phyloP scores from a whole-genome alignment of 2,329 filamentous ascomycete species.

The Nothopassalora personata region DNA sequence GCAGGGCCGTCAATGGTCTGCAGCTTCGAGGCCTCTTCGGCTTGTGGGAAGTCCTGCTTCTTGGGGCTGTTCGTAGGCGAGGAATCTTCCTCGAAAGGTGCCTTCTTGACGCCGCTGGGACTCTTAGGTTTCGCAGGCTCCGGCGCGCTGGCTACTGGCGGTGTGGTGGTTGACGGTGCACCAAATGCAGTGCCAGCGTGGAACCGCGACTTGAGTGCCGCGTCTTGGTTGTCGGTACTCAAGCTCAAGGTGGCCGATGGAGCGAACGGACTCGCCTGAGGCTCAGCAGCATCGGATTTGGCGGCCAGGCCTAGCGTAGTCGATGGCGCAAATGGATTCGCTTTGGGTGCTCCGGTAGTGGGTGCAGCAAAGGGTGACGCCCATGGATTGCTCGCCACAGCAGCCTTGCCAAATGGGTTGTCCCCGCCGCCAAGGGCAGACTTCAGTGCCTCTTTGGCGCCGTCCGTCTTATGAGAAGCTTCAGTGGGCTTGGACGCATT shows the following conservation, averaged over 20 bases:
- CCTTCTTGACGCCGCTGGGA: not conserved
- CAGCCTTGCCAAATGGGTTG: not conserved
- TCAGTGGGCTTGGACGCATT: slow-evolving; percentile 3
- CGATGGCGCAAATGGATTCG: not conserved
- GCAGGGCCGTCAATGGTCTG: slow-evolving; percentile 1
- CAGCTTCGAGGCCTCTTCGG: not conserved
- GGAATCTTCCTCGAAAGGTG: not conserved
- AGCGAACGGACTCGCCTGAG: not conserved
- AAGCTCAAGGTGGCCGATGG: not conserved
- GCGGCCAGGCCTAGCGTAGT: not conserved
- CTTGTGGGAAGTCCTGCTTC: not conserved
- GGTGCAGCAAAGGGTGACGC: not conserved
- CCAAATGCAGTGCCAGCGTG: too few species aligned
- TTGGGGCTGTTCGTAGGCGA: not conserved
- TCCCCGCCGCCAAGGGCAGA: not conserved
- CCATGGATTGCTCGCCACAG: not conserved
- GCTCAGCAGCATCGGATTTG: not conserved
- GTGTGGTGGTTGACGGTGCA: not conserved
- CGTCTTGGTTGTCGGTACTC: too few species aligned
- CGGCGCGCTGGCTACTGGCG: not conserved
- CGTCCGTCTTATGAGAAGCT: not conserved
- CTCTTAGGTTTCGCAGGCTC: not conserved
- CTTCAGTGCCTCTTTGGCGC: not conserved
- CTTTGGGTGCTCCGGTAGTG: not conserved
- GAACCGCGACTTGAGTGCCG: too few species aligned